Evolutionary conservation across 2,329 filamentous ascomycete genomes (phyloP).

Genomic region (Xylariaceae sp.): DNA sequence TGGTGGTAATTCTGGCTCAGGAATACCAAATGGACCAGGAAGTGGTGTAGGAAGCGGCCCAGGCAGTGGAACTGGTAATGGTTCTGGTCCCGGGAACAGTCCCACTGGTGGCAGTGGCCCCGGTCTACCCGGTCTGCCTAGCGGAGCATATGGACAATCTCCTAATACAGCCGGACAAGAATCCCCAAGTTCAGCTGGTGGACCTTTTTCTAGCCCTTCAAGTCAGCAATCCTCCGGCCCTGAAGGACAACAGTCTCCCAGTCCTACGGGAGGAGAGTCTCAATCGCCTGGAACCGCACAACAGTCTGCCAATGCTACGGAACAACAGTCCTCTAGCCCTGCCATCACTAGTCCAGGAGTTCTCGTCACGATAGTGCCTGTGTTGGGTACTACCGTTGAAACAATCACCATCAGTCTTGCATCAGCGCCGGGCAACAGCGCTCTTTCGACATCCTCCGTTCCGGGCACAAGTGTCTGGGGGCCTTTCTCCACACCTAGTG

Average conservation of each 20-base stretch:
- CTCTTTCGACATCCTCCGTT: neutral
- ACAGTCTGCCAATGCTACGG: conserved; percentile 6
- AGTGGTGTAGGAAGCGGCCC: conserved; percentile 2
- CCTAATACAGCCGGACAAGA: conserved; percentile 15
- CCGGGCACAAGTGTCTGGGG: neutral
- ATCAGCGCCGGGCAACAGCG: conserved; percentile 8
- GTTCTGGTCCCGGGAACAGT: neutral
- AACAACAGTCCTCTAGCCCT: conserved; percentile 3
- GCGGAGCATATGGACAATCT: conserved; percentile 21
- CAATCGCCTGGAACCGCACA: too few relatives aligned
- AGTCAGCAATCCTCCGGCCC: conserved; percentile 8
- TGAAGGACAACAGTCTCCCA: conserved; percentile 7
- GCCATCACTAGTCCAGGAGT: conserved; percentile 1
- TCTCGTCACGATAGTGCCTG: conserved; percentile 7
- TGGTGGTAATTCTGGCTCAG: conserved; percentile 4
- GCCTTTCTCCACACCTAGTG: conserved; percentile 3
- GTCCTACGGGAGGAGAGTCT: conserved; percentile 3
- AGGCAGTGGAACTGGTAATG: neutral
- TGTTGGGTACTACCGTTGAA: conserved; percentile 14
- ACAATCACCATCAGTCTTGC: conserved; percentile 15
- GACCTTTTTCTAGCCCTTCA: too few relatives aligned
- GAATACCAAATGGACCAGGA: conserved; percentile 7
- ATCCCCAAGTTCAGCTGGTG: conserved; percentile 5
- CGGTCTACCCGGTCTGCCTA: conserved; percentile 14
- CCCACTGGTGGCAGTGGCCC: conserved; percentile 1